Evolutionary conservation across 2,329 filamentous ascomycete genomes (phyloP), one percentile per base, ranked within the genome.

Genomic region (Verticillium longisporum): DNA sequence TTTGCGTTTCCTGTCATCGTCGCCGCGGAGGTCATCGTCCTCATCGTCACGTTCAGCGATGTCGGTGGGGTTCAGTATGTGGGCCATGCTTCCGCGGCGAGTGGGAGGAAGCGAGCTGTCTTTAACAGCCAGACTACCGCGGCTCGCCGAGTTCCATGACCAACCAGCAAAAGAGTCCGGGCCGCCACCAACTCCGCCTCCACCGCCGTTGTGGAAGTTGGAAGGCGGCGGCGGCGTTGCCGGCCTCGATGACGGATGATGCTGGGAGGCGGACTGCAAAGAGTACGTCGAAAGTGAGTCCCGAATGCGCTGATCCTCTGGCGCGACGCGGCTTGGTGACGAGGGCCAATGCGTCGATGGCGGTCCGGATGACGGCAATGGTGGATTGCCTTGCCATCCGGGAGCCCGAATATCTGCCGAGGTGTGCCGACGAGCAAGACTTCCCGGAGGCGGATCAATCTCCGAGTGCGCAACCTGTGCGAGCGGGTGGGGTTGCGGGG

Each of bases 351-450:
- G 78, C 3, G 75, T 73, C 1, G 81, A 77, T 9, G 79, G 74
- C 2, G 78, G 74, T 11, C 86, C 86, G 3, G 88, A 87, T 83
- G 80, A 70, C 87, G 63, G 41, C 70, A 90, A 11, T 88, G 60
- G 50, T 10, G 60, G 62, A 6, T 41, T 33, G 7, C 80, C 81
- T 64, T 87, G 88, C 87, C 90, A 94, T 41, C 89, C 91, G 71
- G 92, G 89, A 68, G 93, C 89, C 59, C 95, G 88, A 67, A 99
- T 98, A 72, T 99, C 95, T 62, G 95, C 95, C 45, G 93, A 94
- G 1, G 95, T 99, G 75, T 99, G 95, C 63, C 94, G 86, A 65
- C 94, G 88, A 55, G 87, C 85, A 56, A 97, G 80, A 68, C 87
- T 92, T 61, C 86, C 83, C 38, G 88, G 86, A 37, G 86, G 83